Evolutionary conservation across 805 yeast genomes (phyloP), one percentile per base, ranked within the genome.

Genomic region (Blastobotrys chiropterorum): DNA sequence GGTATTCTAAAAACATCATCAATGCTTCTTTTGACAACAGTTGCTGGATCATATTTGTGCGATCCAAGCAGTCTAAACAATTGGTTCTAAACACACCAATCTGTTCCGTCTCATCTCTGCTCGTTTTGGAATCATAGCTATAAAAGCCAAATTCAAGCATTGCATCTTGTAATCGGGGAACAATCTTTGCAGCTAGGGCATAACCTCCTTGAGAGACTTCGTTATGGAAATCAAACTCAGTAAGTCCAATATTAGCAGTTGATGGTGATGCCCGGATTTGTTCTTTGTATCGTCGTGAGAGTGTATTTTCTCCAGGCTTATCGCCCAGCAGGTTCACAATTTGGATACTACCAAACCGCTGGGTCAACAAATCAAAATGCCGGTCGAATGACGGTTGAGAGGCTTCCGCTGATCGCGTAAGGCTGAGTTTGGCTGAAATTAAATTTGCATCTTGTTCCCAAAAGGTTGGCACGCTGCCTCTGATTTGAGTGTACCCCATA

Each of bases 381-480:
- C 80, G 78, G 56, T 85, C 83, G 62, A 92, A 92, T 0, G 90
- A 80, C 0, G 96, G 95, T 63, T 88, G 95, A 0, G 98, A 83
- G 0, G 98, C 98, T 59, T 90, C 98, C 43, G 79, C 69, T 1
- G 97, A 86, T 61, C 99, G 76, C 0, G 97, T 90, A 11, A 94
- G 77, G 42, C 85, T 85, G 47, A 92, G 90, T 64, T 90, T 94
- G 19, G 97, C 96, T 56, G 87, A 83, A n/a, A 94, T 79, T 55
- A 92, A 71, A 2, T 95, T 86, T 1, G 95, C 82, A 62, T 90
- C 97, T 68, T 94, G 99, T 66, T 94, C 99, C 99, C 99, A 94
- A 62, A 94, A 94, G 1, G 92, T 77, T 0, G 99, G 99, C 2
- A 94, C 90, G 16, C 95, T 85, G 8, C 99, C 99, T 65, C 99